Evolutionary conservation across 2,329 filamentous ascomycete species (phyloP).

Genomic region (Dendryphion nanum): DNA sequence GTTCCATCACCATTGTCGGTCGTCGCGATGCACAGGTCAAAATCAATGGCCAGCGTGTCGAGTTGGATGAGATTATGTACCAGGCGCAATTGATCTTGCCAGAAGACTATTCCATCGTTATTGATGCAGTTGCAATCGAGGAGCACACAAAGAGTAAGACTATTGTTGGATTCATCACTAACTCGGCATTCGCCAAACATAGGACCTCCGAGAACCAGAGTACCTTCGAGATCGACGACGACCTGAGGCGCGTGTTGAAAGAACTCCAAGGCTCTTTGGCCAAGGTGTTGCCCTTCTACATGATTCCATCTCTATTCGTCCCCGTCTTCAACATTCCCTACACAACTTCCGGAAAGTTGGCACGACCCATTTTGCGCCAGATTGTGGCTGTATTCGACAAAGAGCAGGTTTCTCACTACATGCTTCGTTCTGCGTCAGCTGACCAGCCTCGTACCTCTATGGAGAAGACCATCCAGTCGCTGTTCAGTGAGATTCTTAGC

Average conservation of each 20-base stretch:
- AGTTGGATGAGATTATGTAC: constrained; percentile 9
- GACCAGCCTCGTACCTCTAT: constrained; percentile 1
- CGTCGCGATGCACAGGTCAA: constrained; percentile 9
- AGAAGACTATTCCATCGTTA: constrained; percentile 3
- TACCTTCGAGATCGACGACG: constrained; percentile 10
- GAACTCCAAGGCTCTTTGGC: constrained; percentile 14
- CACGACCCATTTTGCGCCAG: neutral
- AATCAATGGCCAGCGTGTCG: constrained; percentile 12
- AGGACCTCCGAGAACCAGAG: constrained; percentile 4
- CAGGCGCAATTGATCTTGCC: constrained; percentile 2
- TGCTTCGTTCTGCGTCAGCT: constrained; percentile 14
- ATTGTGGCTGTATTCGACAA: constrained; percentile 9
- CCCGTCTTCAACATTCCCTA: neutral
- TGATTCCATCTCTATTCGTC: neutral
- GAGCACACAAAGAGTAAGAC: constrained; percentile 13
- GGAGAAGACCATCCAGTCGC: constrained; percentile 6
- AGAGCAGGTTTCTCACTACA: constrained; percentile 12
- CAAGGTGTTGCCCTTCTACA: constrained; percentile 21
- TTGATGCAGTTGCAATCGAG: constrained; percentile 1
- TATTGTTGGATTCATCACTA: constrained; percentile 12
- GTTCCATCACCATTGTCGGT: constrained; percentile 2
- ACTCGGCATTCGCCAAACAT: constrained; percentile 5
- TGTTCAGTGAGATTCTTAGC: constrained; percentile 5
- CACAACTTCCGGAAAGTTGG: neutral
- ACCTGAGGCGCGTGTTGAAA: constrained; percentile 9